Conservation (phyloP, 148 eudicot species). For the Mesembryanthemum crystallinum region DNA sequence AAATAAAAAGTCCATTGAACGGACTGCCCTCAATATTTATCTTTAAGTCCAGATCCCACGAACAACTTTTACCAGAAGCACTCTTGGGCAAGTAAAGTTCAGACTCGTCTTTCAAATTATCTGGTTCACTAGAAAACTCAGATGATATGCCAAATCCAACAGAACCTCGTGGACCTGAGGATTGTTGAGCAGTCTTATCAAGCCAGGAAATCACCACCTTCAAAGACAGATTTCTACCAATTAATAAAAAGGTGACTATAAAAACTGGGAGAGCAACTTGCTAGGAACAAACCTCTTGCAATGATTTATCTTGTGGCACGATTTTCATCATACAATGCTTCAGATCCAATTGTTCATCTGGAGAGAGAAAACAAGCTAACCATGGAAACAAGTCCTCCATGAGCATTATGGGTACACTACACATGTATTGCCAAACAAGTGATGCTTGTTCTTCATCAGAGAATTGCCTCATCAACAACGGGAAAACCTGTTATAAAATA, state of each 20-base stretch:
- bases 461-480: constrained; percentile 56
- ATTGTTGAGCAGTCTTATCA: constrained; percentile 31
- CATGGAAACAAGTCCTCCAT: constrained; percentile 78
- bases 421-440: constrained; percentile 80
- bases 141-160: constrained; percentile 29
- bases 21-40: constrained; percentile 30
- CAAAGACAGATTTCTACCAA: constrained; percentile 22
- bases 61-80: constrained; percentile 26
- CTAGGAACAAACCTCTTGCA: constrained; percentile 53
- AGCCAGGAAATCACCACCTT: constrained; percentile 76
- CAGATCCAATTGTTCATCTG: constrained; percentile 57
- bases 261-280: constrained; percentile 1
- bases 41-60: constrained; percentile 20
- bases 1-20: constrained; percentile 48
- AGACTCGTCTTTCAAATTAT: constrained; percentile 32
- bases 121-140: constrained; percentile 30
- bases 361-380: constrained; percentile 58
- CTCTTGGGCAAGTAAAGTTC: constrained; percentile 24
- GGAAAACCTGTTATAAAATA: constrained; percentile 68
- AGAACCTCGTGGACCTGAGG: constrained; percentile 26
- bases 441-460: constrained; percentile 71
- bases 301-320: constrained; percentile 51
- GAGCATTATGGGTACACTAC: constrained; percentile 68
- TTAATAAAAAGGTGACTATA: constrained; percentile 20
- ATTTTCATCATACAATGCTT: constrained; percentile 48